Base-by-base conservation (phyloP, 371 early-diverging fungal genomes). In the Choanephora cucurbitarum region DNA sequence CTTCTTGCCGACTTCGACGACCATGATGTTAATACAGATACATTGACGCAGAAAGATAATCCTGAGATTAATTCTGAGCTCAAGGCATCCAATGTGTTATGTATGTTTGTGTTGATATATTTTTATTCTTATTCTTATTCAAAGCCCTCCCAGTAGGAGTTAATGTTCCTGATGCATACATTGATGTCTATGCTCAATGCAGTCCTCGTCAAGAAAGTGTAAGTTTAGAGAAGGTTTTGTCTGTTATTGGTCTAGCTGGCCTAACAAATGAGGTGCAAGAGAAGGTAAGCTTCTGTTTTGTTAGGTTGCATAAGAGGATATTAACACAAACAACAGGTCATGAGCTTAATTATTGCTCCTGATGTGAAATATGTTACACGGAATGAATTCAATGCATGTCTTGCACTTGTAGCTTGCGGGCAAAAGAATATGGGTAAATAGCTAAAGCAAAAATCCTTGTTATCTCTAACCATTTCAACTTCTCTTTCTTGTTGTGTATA, bases 351-450 rank as follows among this genome's bases (percentile, higher is more conserved):
- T 32, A 75, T 77, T 5, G 69, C 80, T 33, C 71, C 77, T 9
- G 82, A 75, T 34, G 64, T 75, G 2, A 71, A 76, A 31, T 72
- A 79, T 74, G 72, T 86, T 47, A 83, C 82, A 28, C 82, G 77
- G 24, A 72, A 79, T 41, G 90, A 88, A 67, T 89, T 90, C 62
- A 84, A 88, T 53, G 71, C 85, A 42, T 85, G 85, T 3, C 60
- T 90, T 42, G 89, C 90, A 1, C 70, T 91, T 39, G 68, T 85
- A 3, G 88, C 85, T 19, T 75, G 90, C 57, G 90, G 88, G 5
- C 92, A 92, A 64, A 88, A 89, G 62, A 84, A 86, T 67, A 87
- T 90, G 83, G 81, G 86, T 70, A 82, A 71, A 37, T 42, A 54
- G 13, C 18, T 9, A 1, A 45, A n/a, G 21, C 10, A 7, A 44